Evolutionary conservation across 306 rosid genomes (phyloP), one percentile per base, ranked within the genome.

Genomic region (Inga laurina): DNA sequence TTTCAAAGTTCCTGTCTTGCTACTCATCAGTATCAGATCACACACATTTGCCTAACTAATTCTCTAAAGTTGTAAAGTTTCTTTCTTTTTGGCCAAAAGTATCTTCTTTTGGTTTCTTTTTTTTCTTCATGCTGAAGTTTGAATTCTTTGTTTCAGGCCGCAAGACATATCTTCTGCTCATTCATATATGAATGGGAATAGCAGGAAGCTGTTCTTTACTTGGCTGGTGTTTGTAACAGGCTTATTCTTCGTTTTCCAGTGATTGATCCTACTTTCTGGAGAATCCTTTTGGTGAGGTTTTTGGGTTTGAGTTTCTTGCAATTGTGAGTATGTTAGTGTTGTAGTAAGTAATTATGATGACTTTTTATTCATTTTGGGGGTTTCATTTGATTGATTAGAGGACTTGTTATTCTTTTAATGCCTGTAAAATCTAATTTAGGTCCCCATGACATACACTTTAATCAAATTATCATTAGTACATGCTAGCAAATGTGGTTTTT

Each of bases 331-430:
- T 90, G 83, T 84, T 81, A 80, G 83, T 82, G 65, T 74, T 89
- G 82, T 81, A 57, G 86, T 86, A 82, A 85, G 5, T 51, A 18
- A 54, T 54, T 54, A 21, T 90, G 89, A 84, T 90, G 89, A 86
- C 89, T 83, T 78, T 80, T 74, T 88, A 87, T 82, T 88, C 86
- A 76, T 72, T 79, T 85, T 82, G 88, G 43, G 52, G 83, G 73
- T 87, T 84, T 78, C 21, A 54, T 21, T 59, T 59, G 66, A 84
- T 90, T 87, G 77, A 80, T 87, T 74, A 86, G 88, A 86, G 88
- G 86, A 83, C 76, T 76, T 82, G 86, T 88, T 83, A 91, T 92
- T 92, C 94, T 89, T 91, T 92, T 81, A 85, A 76, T 90, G 82
- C 86, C 86, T 83, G 49, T 76, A 79, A 27, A 27, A 81, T 69